phyloP scores from a whole-genome alignment of 2,329 filamentous ascomycete species.

The Pyricularia grisea region DNA sequence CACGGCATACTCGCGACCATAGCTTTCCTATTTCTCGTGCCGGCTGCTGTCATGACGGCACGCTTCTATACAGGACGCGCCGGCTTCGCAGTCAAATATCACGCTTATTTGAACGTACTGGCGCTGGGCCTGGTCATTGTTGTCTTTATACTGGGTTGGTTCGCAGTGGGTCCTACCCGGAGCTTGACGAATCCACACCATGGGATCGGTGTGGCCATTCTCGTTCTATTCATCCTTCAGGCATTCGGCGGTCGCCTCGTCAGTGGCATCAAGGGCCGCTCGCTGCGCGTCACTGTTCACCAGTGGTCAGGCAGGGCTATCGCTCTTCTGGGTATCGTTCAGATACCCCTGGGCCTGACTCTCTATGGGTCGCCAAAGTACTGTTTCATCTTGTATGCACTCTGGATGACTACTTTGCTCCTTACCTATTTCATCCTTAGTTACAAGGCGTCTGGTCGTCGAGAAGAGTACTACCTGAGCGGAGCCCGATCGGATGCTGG shows the following conservation, averaged over 20 bases:
- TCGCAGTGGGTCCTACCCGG: conserved; percentile 65
- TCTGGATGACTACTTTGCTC: conserved; percentile 68
- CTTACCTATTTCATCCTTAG: conserved; percentile 72
- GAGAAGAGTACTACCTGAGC: conserved; percentile 43
- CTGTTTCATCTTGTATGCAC: conserved; percentile 75
- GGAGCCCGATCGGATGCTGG: conserved; percentile 47
- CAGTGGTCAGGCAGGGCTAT: conserved; percentile 77
- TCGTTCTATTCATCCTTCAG: conserved; percentile 63
- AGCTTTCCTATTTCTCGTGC: conserved; percentile 66
- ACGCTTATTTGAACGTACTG: conserved; percentile 66
- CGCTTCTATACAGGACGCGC: conserved; percentile 59
- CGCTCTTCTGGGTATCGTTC: conserved; percentile 72
- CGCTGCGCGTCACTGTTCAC: conserved; percentile 58
- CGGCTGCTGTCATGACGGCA: conserved; percentile 62
- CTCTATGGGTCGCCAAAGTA: conserved; percentile 83
- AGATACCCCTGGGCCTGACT: conserved; percentile 81
- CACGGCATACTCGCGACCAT: conserved; percentile 66
- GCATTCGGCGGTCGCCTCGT: conserved; percentile 60
- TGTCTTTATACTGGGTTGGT: conserved; percentile 65
- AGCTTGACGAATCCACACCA: conserved; percentile 76
- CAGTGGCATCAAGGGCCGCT: conserved; percentile 38
- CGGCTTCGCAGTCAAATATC: conserved; percentile 54
- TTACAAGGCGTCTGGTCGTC: conserved; percentile 51
- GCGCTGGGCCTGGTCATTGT: conserved; percentile 59
- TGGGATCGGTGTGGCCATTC: conserved; percentile 73